These are phyloP conservation scores for Pichia sp. DNA, from an alignment of 1,139 yeast genomes.

Conservation along the genomic window DNA sequence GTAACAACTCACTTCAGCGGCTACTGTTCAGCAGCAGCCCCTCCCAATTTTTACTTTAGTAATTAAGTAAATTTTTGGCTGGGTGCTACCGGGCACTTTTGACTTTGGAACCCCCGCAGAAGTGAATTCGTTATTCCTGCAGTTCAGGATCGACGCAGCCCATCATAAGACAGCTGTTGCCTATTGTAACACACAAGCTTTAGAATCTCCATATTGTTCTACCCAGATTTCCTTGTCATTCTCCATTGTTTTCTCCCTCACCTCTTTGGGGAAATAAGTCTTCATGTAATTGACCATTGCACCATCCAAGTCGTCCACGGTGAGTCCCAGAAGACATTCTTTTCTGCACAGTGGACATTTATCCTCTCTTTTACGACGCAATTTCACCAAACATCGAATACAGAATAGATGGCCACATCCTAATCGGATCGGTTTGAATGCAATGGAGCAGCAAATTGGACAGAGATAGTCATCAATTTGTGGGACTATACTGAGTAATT, in stretches of 20 bases:
- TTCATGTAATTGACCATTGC: conserved; percentile 48
- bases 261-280: conserved; percentile 58
- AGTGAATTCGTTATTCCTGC: no score
- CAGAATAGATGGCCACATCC: conserved; percentile 64
- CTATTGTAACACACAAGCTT: conserved; percentile 12
- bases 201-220: conserved; percentile 31
- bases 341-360: conserved; percentile 66
- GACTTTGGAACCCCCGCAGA: no score
- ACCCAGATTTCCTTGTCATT: conserved; percentile 48
- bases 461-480: conserved; percentile 71
- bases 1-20: no score
- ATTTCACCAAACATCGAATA: conserved; percentile 60
- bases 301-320: conserved; percentile 52
- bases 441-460: conserved; percentile 64
- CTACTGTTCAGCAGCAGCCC: no score
- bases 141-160: neutral
- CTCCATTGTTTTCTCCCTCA: conserved; percentile 52
- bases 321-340: conserved; percentile 49
- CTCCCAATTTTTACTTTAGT: no score
- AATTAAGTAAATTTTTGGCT: no score
- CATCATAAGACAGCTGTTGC: neutral
- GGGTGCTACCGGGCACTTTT: no score
- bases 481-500: conserved; percentile 52
- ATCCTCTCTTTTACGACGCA: conserved; percentile 50
- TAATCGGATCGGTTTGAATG: conserved; percentile 62